Evolutionary conservation across 805 yeast species (phyloP).

Genomic region (Sungouiozyma intestinalis): DNA sequence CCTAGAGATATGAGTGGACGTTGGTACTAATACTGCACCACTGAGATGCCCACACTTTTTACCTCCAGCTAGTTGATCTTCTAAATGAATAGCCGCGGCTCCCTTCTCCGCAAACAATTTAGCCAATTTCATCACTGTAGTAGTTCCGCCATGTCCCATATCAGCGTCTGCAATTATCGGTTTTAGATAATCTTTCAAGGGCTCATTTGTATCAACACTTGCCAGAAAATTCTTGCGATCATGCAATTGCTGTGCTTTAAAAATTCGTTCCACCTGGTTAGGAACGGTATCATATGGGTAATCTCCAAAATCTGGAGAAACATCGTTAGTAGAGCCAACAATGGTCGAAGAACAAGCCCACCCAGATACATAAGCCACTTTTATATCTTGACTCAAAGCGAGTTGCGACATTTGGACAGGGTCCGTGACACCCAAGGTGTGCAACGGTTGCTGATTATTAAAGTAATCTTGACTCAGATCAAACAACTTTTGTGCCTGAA

Average conservation of each 20-base stretch:
- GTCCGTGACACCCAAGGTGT: constrained; percentile 51
- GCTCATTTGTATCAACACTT: constrained; percentile 12
- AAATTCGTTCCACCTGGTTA: constrained; percentile 50
- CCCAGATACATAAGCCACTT: constrained; percentile 46
- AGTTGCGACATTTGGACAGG: constrained; percentile 54
- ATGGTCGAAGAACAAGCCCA: constrained; percentile 51
- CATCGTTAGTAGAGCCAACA: constrained; percentile 49
- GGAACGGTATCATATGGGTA: constrained; percentile 63
- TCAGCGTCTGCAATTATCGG: constrained; percentile 62
- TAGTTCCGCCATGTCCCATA: constrained; percentile 55
- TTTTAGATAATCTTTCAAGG: constrained; percentile 38
- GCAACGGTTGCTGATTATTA: constrained; percentile 36
- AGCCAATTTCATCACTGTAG: constrained; percentile 54
- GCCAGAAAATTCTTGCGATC: constrained; percentile 40
- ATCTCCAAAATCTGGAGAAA: constrained; percentile 58
- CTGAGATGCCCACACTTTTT: constrained; percentile 56
- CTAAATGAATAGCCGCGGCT: constrained; percentile 56
- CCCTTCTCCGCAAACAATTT: constrained; percentile 58
- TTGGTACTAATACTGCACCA: constrained; percentile 53
- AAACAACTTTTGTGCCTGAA: constrained; percentile 45
- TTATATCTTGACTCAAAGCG: constrained; percentile 37
- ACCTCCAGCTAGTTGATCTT: constrained; percentile 56
- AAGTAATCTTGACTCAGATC: constrained; percentile 33
- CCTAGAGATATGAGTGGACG: constrained; percentile 44
- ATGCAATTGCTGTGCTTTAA: constrained; percentile 48